Evolutionary conservation across 441 rosid species (phyloP), one percentile per base, ranked within the genome.

Genomic region (Jatropha multifida): DNA sequence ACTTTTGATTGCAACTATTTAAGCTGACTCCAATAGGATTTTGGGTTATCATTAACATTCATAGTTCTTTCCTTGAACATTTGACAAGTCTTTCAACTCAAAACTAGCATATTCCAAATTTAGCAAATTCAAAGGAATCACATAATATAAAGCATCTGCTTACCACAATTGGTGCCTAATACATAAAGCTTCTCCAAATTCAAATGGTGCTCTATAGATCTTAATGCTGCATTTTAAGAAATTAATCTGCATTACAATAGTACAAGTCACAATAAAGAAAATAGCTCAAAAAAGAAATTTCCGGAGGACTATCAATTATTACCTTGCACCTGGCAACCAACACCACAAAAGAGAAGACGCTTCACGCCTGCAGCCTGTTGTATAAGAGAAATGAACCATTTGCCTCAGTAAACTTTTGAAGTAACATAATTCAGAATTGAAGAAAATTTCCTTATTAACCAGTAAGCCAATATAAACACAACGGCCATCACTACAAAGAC

Each of bases 281-380:
- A 80, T 42, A 74, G 68, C 70, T 75, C 13, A 73, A 74, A 40
- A 27, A 17, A 65, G 46, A 68, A 79, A 63, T 74, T 55, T 63
- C 68, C 52, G 68, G 76, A 65, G 68, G 56, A 51, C 65, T 37
- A 66, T 62, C 68, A 65, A 59, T 49, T 67, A 69, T 0, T 80
- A 94, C 98, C 98, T 83, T 91, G 97, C 78, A 94, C 98, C 89
- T 94, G 98, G 84, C 98, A 94, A 73, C 98, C 97, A 73, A 94
- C 98, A 41, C 98, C 98, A 81, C 98, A 92, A 75, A 94, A 92
- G 77, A 94, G 97, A 78, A 94, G 95, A 81, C 97, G 94, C 80
- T 94, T 94, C 54, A 94, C 97, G 51, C 98, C 96, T 8, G 97
- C 92, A 68, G 97, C 87, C 98, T 94, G 85, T 79, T 68, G 18